Base-by-base conservation (phyloP, 495 filamentous ascomycete species). In the Letharia lupina region DNA sequence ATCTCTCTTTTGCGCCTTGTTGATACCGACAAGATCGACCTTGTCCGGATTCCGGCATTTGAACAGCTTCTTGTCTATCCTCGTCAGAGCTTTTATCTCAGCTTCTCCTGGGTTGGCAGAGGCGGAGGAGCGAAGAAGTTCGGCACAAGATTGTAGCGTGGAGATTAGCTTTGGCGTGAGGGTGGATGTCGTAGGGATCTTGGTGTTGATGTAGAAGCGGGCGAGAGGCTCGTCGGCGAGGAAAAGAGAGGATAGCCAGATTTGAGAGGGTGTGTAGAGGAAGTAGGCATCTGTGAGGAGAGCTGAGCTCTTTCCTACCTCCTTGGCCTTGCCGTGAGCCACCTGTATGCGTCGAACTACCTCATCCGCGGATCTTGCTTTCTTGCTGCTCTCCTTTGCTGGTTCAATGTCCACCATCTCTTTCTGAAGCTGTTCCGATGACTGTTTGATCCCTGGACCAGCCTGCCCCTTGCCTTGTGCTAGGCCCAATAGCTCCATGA, bases 211-310 rank as follows among this genome's bases (percentile, higher is more conserved):
- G 72, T 95, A 89, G 68, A 87, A 87, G 68, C 84, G 77, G 2
- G 86, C 83, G 18, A 97, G 78, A 8, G 84, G 87, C 47, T 80
- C 77, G 72, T 98, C 94, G 0, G 86, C 89, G 63, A 93, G 77
- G 18, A 86, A 78, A 39, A 97, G 77, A 0, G 92, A 86, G 0
- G 91, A 86, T 28, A 96, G 81, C 87, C 91, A 92, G 73, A 97
- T 94, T 75, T 98, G 94, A 18, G 89, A 88, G 0, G 94, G 95
- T 4, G 95, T 96, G 77, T 90, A 98, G 71, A 96, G 87, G 79
- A 98, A 96, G 77, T 97, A 97, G 31, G 83, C 91, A 72, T 98
- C 94, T 37, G 93, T 93, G 69, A 96, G 82, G 52, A 94, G 78
- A 2, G 91, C 90, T 60, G 89, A 87, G 54, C 84, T 86, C 67